Conservation (phyloP, 176 grass and related monocot genomes). For the Triticum turgidum region DNA sequence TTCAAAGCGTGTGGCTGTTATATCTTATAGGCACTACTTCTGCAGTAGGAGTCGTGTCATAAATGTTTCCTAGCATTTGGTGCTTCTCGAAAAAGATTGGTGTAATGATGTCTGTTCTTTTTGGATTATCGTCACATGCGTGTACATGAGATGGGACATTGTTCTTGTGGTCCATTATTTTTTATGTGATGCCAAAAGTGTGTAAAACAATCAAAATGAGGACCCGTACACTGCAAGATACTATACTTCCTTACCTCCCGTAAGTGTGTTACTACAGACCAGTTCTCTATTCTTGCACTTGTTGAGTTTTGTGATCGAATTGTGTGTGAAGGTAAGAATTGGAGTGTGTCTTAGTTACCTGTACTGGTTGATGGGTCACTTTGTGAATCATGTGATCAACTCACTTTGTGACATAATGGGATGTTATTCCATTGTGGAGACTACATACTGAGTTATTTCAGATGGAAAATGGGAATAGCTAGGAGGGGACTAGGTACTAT, state of each 20-base stretch:
- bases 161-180: not conserved
- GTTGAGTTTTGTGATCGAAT: not conserved
- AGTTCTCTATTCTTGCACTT: not conserved
- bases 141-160: not conserved
- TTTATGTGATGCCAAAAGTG: not conserved
- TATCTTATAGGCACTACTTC: not conserved
- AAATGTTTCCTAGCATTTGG: conserved; percentile 15
- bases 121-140: conserved; percentile 1
- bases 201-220: not conserved
- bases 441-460: not conserved
- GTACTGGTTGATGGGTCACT: not conserved
- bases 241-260: not conserved
- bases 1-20: conserved; percentile 21
- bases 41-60: conserved; percentile 12
- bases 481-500: not conserved
- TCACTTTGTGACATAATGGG: conserved; percentile 2
- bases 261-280: not conserved
- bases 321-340: not conserved
- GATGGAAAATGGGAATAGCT: not conserved
- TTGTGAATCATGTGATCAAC: not conserved
- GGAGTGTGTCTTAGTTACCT: not conserved
- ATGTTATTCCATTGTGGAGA: not conserved
- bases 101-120: not conserved
- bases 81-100: not conserved
- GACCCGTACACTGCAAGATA: not conserved